Base-by-base conservation (phyloP, 768 basidiomycete species). In the Russula sp. region DNA sequence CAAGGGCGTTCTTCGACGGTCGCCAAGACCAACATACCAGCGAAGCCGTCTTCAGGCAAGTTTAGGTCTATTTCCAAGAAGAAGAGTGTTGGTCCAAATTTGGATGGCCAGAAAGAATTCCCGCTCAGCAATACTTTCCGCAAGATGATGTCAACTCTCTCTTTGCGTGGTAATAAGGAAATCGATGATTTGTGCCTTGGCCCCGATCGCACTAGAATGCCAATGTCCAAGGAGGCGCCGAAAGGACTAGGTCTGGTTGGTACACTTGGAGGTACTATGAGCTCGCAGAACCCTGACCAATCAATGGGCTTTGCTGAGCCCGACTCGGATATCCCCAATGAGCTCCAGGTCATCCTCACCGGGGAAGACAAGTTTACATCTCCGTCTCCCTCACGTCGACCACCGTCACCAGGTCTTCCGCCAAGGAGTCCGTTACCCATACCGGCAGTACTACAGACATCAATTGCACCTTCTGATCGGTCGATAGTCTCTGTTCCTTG, bases 321-420 rank as follows among this genome's bases (percentile, higher is more conserved):
- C 0, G 86, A 90, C 72, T 88, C 86, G 2, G 89, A 93, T 69
- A 88, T 92, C n/a, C 89, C 91, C 1, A 83, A 88, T 48, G 91
- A 92, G 73, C 72, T 92, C 61, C 84, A 85, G 66, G 77, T 78
- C 26, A 84, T 92, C 53, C 73, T 92, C 28, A 78, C 78, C 0
- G 69, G 79, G 58, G 66, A 79, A 62, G 40, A 76, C 72, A 76
- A 75, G 36, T 63, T 76, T 70, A 76, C 76, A 7, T 75, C 72
- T 59, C 34, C 61, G 22, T 9, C 26, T 5, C 32, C 62, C 40
- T 28, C 51, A 6, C 67, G 62, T 1, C 63, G 59, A 0, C 74
- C 69, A 9, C 76, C 78, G 0, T 77, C 79, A 9, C 78, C 79
- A 2, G 80, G 79, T 13, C 71, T 77, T 8, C 83, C 83, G 0